Percentiles rank a stretch among this genome's conserved stretches.
These are phyloP conservation scores for Xylogone sp. DNA, from an alignment of 2,329 filamentous ascomycete species.

Conservation along the genomic window DNA sequence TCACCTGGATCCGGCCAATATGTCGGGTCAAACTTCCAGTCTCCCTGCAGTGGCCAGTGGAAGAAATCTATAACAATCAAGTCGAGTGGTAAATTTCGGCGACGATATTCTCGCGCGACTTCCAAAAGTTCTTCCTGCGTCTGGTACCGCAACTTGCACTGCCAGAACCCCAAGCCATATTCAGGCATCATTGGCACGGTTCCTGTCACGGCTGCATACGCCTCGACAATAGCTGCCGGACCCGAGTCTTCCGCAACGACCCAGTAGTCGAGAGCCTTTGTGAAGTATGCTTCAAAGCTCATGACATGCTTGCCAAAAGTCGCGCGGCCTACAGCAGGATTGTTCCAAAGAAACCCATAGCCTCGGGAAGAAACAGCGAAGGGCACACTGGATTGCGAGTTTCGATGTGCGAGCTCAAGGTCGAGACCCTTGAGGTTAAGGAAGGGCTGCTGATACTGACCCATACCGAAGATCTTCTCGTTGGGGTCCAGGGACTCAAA, in stretches of 20 bases:
- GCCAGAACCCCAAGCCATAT: slow-evolving; percentile 66
- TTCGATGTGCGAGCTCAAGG: slow-evolving; percentile 61
- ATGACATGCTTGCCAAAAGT: slow-evolving; percentile 58
- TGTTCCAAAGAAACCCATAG: slow-evolving; percentile 66
- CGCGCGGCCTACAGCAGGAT: slow-evolving; percentile 56
- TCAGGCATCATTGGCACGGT: slow-evolving; percentile 65
- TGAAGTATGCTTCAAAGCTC: slow-evolving; percentile 58
- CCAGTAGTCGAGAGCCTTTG: slow-evolving; percentile 59
- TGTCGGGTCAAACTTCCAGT: slow-evolving; percentile 62
- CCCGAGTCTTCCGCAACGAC: slow-evolving; percentile 54
- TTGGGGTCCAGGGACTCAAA: slow-evolving; percentile 51
- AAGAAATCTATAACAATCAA: slow-evolving; percentile 67
- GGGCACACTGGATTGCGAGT: slow-evolving; percentile 62
- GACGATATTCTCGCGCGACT: slow-evolving; percentile 43
- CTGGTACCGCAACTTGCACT: slow-evolving; percentile 63
- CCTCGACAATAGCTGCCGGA: slow-evolving; percentile 51
- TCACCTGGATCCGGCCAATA: slow-evolving; percentile 66
- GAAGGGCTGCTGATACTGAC: slow-evolving; percentile 62
- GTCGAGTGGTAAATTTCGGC: slow-evolving; percentile 47
- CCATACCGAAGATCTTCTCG: slow-evolving; percentile 65
- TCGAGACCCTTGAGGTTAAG: slow-evolving; percentile 61
- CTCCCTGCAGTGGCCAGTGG: slow-evolving; percentile 63
- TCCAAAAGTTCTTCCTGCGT: slow-evolving; percentile 60
- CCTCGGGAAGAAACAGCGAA: slow-evolving; percentile 57
- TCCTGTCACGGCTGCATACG: slow-evolving; percentile 54